Percentiles rank a stretch among this genome's conserved stretches.
Evolutionary conservation across 169 alveolate genomes (phyloP).

Genomic region (Plasmodium vivax): DNA sequence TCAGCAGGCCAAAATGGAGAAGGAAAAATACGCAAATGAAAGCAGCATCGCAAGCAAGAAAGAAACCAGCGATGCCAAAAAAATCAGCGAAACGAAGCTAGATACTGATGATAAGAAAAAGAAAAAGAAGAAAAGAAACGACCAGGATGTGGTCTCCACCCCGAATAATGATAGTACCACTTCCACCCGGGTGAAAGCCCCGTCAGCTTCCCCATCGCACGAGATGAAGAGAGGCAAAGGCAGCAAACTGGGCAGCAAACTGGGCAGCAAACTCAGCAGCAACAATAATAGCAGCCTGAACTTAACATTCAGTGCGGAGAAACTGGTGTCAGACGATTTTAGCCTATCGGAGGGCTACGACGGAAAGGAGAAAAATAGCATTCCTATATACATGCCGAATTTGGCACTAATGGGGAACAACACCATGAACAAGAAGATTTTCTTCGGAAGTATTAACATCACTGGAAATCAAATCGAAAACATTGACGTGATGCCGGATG

Average conservation of each 20-base stretch:
- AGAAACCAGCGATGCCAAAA: neutral
- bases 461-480: conserved; percentile 67
- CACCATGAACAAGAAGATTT: conserved; percentile 47
- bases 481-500: conserved; percentile 11
- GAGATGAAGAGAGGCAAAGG: conserved; percentile 32
- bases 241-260: conserved; percentile 9
- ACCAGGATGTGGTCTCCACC: neutral
- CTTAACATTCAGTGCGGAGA: neutral
- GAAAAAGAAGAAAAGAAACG: conserved; percentile 37
- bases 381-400: conserved; percentile 68
- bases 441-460: conserved; percentile 66
- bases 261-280: conserved; percentile 4
- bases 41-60: neutral
- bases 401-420: conserved; percentile 22
- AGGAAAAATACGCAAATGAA: conserved; percentile 12
- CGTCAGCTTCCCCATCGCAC: neutral
- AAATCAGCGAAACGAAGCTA: neutral
- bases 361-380: conserved; percentile 9
- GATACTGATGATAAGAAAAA: conserved; percentile 11
- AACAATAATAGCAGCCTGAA: conserved; percentile 7
- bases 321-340: neutral
- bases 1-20: neutral
- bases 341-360: neutral
- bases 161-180: neutral
- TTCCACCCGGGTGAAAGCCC: neutral